Evolutionary conservation across 805 yeast species (phyloP), one percentile per base, ranked within the genome.

Genomic region (Monosporozyma siamensis): DNA sequence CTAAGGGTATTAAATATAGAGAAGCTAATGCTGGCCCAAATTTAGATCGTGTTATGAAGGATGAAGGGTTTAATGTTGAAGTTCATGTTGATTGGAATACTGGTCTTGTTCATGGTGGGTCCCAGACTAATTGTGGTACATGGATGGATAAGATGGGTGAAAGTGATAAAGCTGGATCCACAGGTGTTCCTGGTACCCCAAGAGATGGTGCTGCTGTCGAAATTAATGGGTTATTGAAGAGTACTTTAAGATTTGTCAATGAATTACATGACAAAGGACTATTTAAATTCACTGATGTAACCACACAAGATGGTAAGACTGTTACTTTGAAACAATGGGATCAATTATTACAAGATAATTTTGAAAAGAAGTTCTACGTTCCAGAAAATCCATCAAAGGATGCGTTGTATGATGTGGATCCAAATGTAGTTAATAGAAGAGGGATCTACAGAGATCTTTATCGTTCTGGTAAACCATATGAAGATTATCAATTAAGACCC

Each of bases 131-230:
- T 59, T 90, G 98, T 67, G 98, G 98, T 18, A 92, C 98, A 0
- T 90, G 98, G 98, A 90, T 89, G 96, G 98, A 90, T 65, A 90
- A 90, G 66, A 90, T 90, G 97, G 98, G 98, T 21, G 97, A 92
- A 66, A 84, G 95, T 55, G 78, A 63, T 27, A 70, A 65, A 43
- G 96, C 97, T 0, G 81, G 82, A 1, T 80, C 78, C 45, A 83
- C 81, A 52, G 98, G 98, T n/a, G 69, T 76, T 27, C 98, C 98
- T 1, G 98, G 97, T 2, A 90, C 97, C 0, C 97, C 98, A 20
- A 75, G 98, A 58, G 95, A 89, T 63, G 98, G 98, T 29, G 95
- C 97, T 1, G 96, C 95, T 2, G 71, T 90, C 43, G 98, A 90
- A 63, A 82, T 90, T 44, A 87, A 78, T 52, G 98, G 97, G 0